Conservation (phyloP, 2,329 filamentous ascomycete genomes). For the Rugonectria rugulosa region DNA sequence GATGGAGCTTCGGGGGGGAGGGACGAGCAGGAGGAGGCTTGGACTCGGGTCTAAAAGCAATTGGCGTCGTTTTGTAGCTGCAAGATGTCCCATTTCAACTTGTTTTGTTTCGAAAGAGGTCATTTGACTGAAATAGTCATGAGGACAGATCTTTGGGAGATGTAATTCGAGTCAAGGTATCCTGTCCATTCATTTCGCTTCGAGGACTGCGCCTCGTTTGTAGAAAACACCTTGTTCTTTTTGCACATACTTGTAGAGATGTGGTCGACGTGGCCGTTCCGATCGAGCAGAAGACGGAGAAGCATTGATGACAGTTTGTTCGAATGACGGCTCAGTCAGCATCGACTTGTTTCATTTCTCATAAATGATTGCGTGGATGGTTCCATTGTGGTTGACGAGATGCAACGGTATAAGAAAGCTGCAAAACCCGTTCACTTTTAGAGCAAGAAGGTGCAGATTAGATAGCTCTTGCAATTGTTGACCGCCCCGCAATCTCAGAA, state of each 20-base stretch:
- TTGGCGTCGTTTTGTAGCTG: not conserved
- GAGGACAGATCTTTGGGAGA: not conserved
- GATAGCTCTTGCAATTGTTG: not conserved
- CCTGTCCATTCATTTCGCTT: conserved; percentile 8
- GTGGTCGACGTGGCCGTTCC: not conserved
- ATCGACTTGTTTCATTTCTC: not conserved
- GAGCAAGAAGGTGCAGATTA: no score
- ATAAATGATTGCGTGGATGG: not conserved
- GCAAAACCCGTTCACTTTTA: not conserved
- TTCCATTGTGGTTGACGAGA: not conserved
- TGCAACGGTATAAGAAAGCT: not conserved
- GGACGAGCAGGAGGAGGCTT: no score
- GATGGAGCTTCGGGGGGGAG: not conserved
- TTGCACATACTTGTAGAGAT: not conserved
- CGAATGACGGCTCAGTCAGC: not conserved
- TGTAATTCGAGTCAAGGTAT: not conserved
- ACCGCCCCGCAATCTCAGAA: conserved; percentile 24
- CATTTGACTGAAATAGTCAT: not conserved
- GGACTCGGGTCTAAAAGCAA: not conserved
- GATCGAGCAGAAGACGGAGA: not conserved
- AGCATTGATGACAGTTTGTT: not conserved
- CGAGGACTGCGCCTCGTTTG: conserved; percentile 3
- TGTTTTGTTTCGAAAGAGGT: no score
- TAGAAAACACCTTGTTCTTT: not conserved
- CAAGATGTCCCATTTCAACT: no score